Evolutionary conservation across 805 yeast genomes (phyloP), one percentile per base, ranked within the genome.

Genomic region (Metschnikowia anglica): DNA sequence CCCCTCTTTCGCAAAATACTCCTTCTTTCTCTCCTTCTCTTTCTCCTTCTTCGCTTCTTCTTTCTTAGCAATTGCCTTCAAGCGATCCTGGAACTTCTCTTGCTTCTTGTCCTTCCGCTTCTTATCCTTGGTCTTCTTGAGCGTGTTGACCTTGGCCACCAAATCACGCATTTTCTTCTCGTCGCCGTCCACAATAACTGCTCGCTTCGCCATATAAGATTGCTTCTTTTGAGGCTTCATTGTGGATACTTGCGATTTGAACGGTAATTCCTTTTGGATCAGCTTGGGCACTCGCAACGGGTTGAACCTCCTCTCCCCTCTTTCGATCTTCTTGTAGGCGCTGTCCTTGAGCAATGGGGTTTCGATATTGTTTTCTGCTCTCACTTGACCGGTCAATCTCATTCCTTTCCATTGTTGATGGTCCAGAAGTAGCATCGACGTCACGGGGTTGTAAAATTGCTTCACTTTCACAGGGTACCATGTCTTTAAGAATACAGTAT

Each of bases 381-480:
- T 80, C 32, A 93, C 89, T 56, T 85, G 85, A 44, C 99, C 99
- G 0, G 97, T 93, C 48, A 91, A 73, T 60, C 96, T 79, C 95
- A 93, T 89, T 49, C 99, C 99, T 58, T 79, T 79, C 99, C 99
- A 93, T 57, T 87, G 87, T 24, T 75, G 72, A 67, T 93, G 93
- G 52, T 88, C 79, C 26, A 70, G 60, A 45, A 90, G 65, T 55
- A 95, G 73, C 60, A 91, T 72, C 1, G 99, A 93, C 0, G 97
- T 86, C 16, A 93, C 98, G 1, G 98, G 98, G 60, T 93, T 95
- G 66, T 91, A 95, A 66, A 88, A 93, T 62, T 81, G 81, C 64
- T 91, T 85, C 12, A 93, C 86, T 51, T 78, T 81, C 28, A 93
- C 95, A 2, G 98, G 98, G 62, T 89, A 90, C 99, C 99, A 93